Base-by-base conservation (phyloP, 441 rosid species). In the Adansonia rubrostipa region DNA sequence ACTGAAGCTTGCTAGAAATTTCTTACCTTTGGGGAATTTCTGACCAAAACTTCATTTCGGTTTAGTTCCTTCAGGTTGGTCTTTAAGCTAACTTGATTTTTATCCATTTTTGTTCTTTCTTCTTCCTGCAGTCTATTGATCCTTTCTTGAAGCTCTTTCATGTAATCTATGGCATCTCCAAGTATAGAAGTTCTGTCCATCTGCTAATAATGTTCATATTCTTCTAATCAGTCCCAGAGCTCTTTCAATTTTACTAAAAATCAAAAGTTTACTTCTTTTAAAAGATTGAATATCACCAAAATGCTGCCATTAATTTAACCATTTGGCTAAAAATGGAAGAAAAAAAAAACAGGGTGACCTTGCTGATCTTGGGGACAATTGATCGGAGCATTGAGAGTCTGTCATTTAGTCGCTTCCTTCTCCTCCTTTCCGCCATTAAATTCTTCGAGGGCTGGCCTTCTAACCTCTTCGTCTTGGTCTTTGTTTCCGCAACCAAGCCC, bases 391-490 rank as follows among this genome's bases (percentile, higher is more conserved):
- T 95, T 50, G 98, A 93, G 56, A 95, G 98, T 36, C 99, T 84
- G 81, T 95, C 99, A 77, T 95, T 93, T 73, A 95, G 87, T 54
- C 98, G 80, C 89, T 95, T 95, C 74, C 99, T 91, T 80, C 98
- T 86, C 66, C 98, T 90, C 74, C 97, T 87, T 84, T 94, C 97
- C 0, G 98, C 98, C 97, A 95, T 95, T 54, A 95, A 79, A 83
- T 95, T 95, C 90, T 95, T 95, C 4, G 99, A 95, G n/a, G 99
- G 99, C 80, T 95, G 98, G 14, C 99, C 99, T 75, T 91, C 94
- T 45, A 88, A 44, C 74, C 85, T 95, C 84, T 88, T 93, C 11
- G 86, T 75, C 87, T 84, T 92, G 66, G 57, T 80, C 83, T 82
- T 91, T 50, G 75, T 85, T 22, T 78, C 86, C 62, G 74, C 82